Percentiles rank a stretch among this genome's conserved stretches.
Evolutionary conservation across 306 rosid genomes (phyloP).

Genomic region (Abrus pulchellus): DNA sequence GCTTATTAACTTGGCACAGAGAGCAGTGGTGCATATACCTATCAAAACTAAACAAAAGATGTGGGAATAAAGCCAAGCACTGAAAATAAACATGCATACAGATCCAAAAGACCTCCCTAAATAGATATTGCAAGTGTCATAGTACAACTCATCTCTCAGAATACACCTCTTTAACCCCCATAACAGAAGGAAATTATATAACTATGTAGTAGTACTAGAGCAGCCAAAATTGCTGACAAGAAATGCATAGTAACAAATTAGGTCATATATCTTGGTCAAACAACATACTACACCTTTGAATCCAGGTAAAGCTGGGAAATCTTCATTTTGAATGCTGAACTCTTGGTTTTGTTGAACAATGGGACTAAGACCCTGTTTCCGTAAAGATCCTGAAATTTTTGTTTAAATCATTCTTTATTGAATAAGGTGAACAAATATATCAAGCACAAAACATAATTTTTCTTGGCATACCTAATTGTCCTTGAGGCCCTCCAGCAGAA

Average conservation of each 20-base stretch:
- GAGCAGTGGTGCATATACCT: constrained; percentile 8
- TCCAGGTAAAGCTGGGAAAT: constrained; percentile 97
- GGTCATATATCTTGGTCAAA: constrained; percentile 14
- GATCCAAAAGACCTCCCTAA: constrained; percentile 24
- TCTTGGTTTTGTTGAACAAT: constrained; percentile 97
- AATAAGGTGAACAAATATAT: constrained; percentile 26
- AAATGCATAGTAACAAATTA: constrained; percentile 6
- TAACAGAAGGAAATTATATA: constrained; percentile 16
- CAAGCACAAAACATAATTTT: constrained; percentile 29
- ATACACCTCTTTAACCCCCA: constrained; percentile 1
- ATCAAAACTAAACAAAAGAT: constrained; percentile 15
- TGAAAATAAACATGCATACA: constrained; percentile 5
- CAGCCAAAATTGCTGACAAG: constrained; percentile 13
- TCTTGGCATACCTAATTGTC: constrained; percentile 79
- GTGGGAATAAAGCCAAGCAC: constrained; percentile 24
- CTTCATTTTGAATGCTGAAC: constrained; percentile 98
- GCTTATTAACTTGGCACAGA: constrained; percentile 15
- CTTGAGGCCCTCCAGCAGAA: constrained; percentile 98
- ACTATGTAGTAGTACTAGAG: neutral
- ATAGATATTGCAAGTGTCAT: neutral
- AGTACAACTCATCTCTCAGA: constrained; percentile 7
- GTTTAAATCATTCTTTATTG: constrained; percentile 41
- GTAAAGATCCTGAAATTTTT: constrained; percentile 79
- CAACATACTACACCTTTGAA: constrained; percentile 79
- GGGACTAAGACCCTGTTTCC: constrained; percentile 97